Evolutionary conservation across 2,329 filamentous ascomycete genomes (phyloP), one percentile per base, ranked within the genome.

Genomic region (Pseudogymnoascus sp.): DNA sequence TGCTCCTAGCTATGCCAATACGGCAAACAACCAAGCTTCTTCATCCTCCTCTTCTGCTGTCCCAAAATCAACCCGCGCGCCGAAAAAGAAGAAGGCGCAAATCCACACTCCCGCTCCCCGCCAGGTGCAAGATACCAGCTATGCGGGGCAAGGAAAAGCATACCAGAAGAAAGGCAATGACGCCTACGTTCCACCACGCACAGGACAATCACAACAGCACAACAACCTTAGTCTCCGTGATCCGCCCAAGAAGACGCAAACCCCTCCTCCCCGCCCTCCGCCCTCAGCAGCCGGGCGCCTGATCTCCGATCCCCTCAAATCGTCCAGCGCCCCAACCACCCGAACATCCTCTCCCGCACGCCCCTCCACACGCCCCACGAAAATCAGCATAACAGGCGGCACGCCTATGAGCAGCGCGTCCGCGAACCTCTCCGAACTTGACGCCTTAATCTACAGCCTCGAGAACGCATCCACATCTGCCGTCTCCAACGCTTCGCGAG

Each of bases 381-480:
- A 92, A 74, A 75, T 91, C 62, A 84, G 84, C 66, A 86, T 94
- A 62, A 80, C 89, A 0, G 91, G 91, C 42, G 91, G 91, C 11
- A 87, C 84, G 8, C 85, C 90, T 1, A 94, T 94, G 90, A 87
- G 91, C 62, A 90, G 91, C 14, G 85, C 88, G 38, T 91, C 89
- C 0, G 88, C 87, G 1, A 85, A 87, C 0, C 78, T 94, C 16
- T 84, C 84, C 14, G 86, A 89, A 69, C 76, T 90, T 1, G 86
- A 90, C 67, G 87, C 91, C 1, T 92, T 93, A 4, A 97, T 99
- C 67, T 87, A 92, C 23, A 83, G 88, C 2, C 83, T 99, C 5
- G 94, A 99, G 73, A 83, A 96, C n/a, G 89, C 90, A 60, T 97
- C 92, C 2, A 97, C 97, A 71, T 91, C 92, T 0, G 84, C 86